phyloP scores from a whole-genome alignment of 352 stramenopile genomes.

The Poterioochromonas sp. region DNA sequence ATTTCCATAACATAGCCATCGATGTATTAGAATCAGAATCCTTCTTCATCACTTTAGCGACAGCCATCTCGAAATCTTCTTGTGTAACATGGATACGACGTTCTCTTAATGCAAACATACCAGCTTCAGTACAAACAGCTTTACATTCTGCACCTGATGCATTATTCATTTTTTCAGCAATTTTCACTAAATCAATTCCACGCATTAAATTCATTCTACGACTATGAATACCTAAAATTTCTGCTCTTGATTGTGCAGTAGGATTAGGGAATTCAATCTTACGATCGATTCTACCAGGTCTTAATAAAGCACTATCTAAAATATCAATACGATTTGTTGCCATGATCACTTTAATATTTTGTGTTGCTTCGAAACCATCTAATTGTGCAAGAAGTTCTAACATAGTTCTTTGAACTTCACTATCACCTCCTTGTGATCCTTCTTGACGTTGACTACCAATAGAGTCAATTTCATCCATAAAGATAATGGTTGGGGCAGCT shows the following conservation, averaged over 20 bases:
- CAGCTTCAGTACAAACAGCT: constrained; percentile 90
- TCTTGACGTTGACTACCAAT: constrained; percentile 78
- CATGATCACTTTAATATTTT: constrained; percentile 99
- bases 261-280: constrained; percentile 99
- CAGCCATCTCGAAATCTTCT: constrained; percentile 98
- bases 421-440: constrained; percentile 86
- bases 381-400: constrained; percentile 98
- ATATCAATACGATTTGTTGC: constrained; percentile 94
- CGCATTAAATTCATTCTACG: constrained; percentile 98
- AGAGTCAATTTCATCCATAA: constrained; percentile 98
- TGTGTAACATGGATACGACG: constrained; percentile 95
- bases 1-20: constrained; percentile 99
- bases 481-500: constrained; percentile 96
- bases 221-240: constrained; percentile 98
- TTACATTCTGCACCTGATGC: constrained; percentile 95
- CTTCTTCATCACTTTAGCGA: constrained; percentile 99
- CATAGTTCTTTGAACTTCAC: constrained; percentile 99
- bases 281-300: constrained; percentile 89
- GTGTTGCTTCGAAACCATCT: constrained; percentile 94
- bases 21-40: constrained; percentile 93
- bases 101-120: constrained; percentile 93
- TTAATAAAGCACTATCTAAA: constrained; percentile 86
- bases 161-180: constrained; percentile 93
- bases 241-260: constrained; percentile 91
- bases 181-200: constrained; percentile 96